Percentiles rank a stretch among this genome's conserved stretches.
Evolutionary conservation across 1,284 basidiomycete genomes (phyloP).

Genomic region (Leccinum subrobustum): DNA sequence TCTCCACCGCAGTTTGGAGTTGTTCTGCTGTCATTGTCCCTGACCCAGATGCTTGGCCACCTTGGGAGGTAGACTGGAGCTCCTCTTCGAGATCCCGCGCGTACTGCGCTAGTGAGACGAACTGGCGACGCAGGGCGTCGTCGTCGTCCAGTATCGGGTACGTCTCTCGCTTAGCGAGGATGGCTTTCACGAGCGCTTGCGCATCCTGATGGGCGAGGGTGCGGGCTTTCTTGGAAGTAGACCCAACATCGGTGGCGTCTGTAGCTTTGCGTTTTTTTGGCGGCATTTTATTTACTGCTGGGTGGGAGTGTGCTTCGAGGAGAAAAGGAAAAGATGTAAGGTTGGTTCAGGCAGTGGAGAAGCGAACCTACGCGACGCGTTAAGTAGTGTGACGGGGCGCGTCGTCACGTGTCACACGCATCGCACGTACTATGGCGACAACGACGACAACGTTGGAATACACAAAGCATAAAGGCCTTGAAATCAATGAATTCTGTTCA

Average conservation of each 20-base stretch:
- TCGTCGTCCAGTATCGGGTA: slow-evolving; percentile 39
- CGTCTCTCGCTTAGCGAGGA: slow-evolving; percentile 37
- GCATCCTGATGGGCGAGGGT: slow-evolving; percentile 33
- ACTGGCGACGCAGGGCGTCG: slow-evolving; percentile 31
- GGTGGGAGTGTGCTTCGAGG: neutral
- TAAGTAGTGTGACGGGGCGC: slow-evolving; percentile 22
- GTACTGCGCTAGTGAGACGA: slow-evolving; percentile 45
- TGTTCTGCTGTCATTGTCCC: slow-evolving; percentile 42
- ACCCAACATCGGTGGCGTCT: slow-evolving; percentile 18
- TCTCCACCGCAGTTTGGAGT: slow-evolving; percentile 45
- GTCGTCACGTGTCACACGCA: slow-evolving; percentile 23
- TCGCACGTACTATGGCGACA: neutral
- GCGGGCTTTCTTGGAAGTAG: slow-evolving; percentile 34
- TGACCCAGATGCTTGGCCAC: slow-evolving; percentile 28
- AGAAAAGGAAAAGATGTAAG: neutral
- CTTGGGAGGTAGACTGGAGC: slow-evolving; percentile 10
- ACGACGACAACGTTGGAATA: neutral
- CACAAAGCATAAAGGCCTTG: neutral
- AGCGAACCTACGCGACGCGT: slow-evolving; percentile 3
- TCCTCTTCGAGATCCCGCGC: slow-evolving; percentile 43
- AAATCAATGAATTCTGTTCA: neutral
- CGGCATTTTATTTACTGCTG: slow-evolving; percentile 11
- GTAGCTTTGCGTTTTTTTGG: slow-evolving; percentile 39
- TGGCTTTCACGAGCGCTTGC: slow-evolving; percentile 35
- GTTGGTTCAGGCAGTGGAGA: neutral